Percentiles rank a stretch among this genome's conserved stretches.
phyloP scores from a whole-genome alignment of 2,329 filamentous ascomycete genomes.

The Pseudogymnoascus sp. region DNA sequence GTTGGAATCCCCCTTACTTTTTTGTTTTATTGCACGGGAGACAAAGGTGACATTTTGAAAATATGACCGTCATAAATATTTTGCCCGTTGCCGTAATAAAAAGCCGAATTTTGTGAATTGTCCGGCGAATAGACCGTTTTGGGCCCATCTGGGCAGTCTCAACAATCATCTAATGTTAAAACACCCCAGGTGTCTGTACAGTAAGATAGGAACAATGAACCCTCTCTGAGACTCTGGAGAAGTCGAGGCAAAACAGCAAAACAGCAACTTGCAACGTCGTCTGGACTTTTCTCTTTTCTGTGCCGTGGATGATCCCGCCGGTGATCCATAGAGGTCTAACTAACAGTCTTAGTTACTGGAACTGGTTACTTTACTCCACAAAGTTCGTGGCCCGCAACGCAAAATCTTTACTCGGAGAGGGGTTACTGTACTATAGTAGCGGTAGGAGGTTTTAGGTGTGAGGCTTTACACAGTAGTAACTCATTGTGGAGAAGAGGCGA shows the following conservation, averaged over 20 bases:
- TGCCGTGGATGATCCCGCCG: neutral
- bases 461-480: constrained; percentile 5
- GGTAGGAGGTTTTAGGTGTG: constrained; percentile 3
- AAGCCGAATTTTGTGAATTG: neutral
- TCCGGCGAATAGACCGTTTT: neutral
- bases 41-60: neutral
- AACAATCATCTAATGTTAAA: neutral
- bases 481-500: neutral
- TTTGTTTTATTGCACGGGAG: neutral
- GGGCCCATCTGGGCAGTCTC: neutral
- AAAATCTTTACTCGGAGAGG: constrained; percentile 6
- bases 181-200: neutral
- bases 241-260: neutral
- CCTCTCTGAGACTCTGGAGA: neutral
- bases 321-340: neutral
- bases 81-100: neutral
- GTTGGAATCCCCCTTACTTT: neutral
- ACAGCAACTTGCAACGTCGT: neutral
- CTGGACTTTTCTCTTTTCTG: constrained; percentile 4
- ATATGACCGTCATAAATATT: constrained; percentile 3
- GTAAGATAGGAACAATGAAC: neutral
- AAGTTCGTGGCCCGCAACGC: neutral
- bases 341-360: constrained; percentile 5
- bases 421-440: neutral
- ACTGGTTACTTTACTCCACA: neutral